These are phyloP conservation scores for Plectranthus barbatus DNA, from an alignment of 257 asterid species.

Conservation along the genomic window DNA sequence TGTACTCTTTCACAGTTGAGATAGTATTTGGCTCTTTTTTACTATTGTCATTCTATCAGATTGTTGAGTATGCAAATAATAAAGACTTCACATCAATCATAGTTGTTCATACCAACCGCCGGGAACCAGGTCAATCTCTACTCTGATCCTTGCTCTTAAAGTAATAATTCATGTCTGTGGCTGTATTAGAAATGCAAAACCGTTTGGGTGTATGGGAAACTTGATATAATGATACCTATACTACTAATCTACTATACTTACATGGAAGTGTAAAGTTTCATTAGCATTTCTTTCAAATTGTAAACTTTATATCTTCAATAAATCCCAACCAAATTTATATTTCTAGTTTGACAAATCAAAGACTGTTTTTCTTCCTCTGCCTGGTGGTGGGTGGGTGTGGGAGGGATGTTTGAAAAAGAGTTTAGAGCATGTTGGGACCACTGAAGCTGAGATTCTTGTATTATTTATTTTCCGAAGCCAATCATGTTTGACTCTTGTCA, in stretches of 20 bases:
- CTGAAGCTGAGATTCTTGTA: not conserved
- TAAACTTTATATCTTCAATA: no score
- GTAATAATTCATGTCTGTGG: not conserved
- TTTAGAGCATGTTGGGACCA: not conserved
- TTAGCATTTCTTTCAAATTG: not conserved
- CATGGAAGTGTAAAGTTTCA: not conserved
- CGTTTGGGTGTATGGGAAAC: not conserved
- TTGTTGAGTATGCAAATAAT: constrained; percentile 70
- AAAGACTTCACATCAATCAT: constrained; percentile 79
- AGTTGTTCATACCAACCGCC: constrained; percentile 90
- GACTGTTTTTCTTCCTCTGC: not conserved
- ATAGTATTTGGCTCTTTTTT: not conserved
- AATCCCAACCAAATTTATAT: not conserved
- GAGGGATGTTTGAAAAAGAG: no score
- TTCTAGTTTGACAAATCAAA: not conserved
- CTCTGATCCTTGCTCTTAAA: not conserved
- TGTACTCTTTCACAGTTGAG: not conserved
- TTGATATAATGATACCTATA: no score
- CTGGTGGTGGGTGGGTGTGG: not conserved
- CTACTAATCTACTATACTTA: not conserved
- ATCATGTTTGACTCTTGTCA: not conserved
- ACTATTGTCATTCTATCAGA: constrained; percentile 26
- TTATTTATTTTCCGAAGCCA: not conserved
- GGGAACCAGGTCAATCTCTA: constrained; percentile 68
- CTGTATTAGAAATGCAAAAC: not conserved